phyloP scores from a whole-genome alignment of 2,329 filamentous ascomycete genomes.

The Calonectria hawksworthii region DNA sequence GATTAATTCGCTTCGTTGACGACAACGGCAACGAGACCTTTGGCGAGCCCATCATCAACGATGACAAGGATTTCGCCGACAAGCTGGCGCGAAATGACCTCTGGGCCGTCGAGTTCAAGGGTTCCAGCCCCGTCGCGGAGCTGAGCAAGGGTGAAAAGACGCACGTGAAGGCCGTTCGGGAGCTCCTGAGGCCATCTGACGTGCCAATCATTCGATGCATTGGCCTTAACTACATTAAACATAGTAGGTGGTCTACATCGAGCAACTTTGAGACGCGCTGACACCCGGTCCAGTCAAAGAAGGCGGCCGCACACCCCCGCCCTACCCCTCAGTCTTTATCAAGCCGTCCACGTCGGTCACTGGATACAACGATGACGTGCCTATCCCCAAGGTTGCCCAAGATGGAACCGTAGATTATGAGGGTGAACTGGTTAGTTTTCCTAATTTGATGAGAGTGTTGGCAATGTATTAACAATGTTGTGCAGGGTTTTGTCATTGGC shows the following conservation, averaged over 20 bases:
- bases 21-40: constrained; percentile 50
- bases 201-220: constrained; percentile 54
- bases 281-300: constrained; percentile 59
- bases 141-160: constrained; percentile 46
- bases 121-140: constrained; percentile 42
- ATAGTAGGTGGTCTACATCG: constrained; percentile 45
- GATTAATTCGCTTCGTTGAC: constrained; percentile 53
- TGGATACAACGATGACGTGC: constrained; percentile 53
- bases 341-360: constrained; percentile 61
- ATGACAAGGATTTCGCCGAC: constrained; percentile 44
- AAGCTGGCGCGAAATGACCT: constrained; percentile 43
- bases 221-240: constrained; percentile 54
- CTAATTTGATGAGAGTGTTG: rapidly evolving
- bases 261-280: rapidly evolving
- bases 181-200: constrained; percentile 48
- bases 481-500: constrained; percentile 64
- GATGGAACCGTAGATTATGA: constrained; percentile 64
- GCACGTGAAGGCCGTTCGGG: constrained; percentile 49
- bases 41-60: constrained; percentile 49
- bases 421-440: constrained; percentile 56
- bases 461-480: neutral
- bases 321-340: constrained; percentile 65
- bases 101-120: constrained; percentile 49
- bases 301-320: constrained; percentile 64
- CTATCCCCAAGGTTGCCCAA: constrained; percentile 62